Conservation (phyloP, 306 rosid species). For the Medicago truncatula region DNA sequence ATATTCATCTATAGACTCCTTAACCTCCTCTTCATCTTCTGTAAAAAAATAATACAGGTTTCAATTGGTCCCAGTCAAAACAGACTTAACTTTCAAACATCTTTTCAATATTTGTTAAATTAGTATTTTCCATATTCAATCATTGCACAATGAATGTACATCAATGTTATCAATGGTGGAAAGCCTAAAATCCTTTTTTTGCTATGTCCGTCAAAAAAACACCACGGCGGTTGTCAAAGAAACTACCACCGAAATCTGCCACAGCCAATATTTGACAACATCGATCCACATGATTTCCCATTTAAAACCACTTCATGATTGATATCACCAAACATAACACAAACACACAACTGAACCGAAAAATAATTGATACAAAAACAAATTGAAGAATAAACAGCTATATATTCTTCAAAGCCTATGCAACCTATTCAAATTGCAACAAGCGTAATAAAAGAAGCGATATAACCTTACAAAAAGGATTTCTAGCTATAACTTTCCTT, state of each 20-base stretch:
- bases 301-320: background rate
- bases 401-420: background rate
- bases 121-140: conserved; percentile 19
- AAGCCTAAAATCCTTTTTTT: background rate
- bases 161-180: background rate
- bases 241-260: background rate
- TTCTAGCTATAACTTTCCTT: background rate
- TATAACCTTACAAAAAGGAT: background rate
- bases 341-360: conserved; percentile 20
- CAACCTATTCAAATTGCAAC: background rate
- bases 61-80: conserved; percentile 51
- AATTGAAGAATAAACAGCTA: background rate
- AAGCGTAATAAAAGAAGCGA: too few relatives aligned
- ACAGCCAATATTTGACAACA: background rate
- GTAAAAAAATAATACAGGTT: conserved; percentile 53
- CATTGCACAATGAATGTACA: conserved; percentile 26
- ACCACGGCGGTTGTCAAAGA: background rate
- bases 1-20: conserved; percentile 77
- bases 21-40: conserved; percentile 86
- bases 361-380: conserved; percentile 17
- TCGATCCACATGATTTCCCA: conserved; percentile 26
- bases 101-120: conserved; percentile 32
- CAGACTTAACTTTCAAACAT: conserved; percentile 43
- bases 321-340: conserved; percentile 8
- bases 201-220: background rate